Conservation (phyloP, 2,329 filamentous ascomycete species). For the Coccinonectria pachysandricola region DNA sequence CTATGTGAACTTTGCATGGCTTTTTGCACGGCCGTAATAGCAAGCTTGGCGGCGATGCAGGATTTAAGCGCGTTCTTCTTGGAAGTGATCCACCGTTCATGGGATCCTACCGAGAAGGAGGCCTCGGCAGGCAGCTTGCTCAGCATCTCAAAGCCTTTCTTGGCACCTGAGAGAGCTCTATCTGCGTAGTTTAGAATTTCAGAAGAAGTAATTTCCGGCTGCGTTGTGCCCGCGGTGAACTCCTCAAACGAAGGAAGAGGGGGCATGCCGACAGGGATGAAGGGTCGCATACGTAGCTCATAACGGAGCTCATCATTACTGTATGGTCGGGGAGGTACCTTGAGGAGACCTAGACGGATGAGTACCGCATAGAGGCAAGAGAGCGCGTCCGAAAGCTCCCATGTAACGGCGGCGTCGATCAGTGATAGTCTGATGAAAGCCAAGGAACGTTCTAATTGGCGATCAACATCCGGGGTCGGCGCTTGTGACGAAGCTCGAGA, state of each 20-base stretch:
- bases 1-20: slow-evolving; percentile 31
- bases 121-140: slow-evolving; percentile 40
- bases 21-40: slow-evolving; percentile 50
- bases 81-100: slow-evolving; percentile 51
- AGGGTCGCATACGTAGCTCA: slow-evolving; percentile 80
- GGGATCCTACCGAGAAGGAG: slow-evolving; percentile 44
- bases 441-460: slow-evolving; percentile 37
- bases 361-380: slow-evolving; percentile 57
- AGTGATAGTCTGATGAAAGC: slow-evolving; percentile 49
- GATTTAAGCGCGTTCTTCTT: slow-evolving; percentile 54
- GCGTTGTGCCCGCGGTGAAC: slow-evolving; percentile 37
- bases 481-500: slow-evolving; percentile 7
- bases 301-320: slow-evolving; percentile 60
- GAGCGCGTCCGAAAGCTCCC: slow-evolving; percentile 44
- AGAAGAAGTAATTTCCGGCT: slow-evolving; percentile 27
- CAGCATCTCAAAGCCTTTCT: slow-evolving; percentile 46
- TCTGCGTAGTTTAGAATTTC: slow-evolving; percentile 37
- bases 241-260: slow-evolving; percentile 55
- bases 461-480: slow-evolving; percentile 23
- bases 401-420: slow-evolving; percentile 54
- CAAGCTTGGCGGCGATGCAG: slow-evolving; percentile 60
- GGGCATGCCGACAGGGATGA: slow-evolving; percentile 57
- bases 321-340: slow-evolving; percentile 48
- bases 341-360: slow-evolving; percentile 45
- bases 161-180: slow-evolving; percentile 35